Evolutionary conservation across 495 filamentous ascomycete genomes (phyloP).

Genomic region (Trichoderma asperelloides): DNA sequence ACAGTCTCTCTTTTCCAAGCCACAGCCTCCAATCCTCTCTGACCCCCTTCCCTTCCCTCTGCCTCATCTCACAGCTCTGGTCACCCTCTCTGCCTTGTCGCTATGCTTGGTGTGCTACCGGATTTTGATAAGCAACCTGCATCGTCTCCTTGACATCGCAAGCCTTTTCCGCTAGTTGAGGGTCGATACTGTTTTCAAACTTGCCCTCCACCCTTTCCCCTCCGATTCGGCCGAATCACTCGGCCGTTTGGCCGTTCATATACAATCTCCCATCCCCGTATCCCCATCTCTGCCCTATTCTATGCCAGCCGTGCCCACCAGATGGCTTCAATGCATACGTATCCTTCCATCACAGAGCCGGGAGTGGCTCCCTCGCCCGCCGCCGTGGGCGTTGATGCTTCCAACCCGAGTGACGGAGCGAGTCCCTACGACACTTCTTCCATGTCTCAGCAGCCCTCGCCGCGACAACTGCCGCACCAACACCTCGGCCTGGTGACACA

Average conservation of each 20-base stretch:
- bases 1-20: background rate
- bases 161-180: background rate
- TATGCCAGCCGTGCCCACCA: background rate
- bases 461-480: constrained; percentile 1
- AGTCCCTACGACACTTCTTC: constrained; percentile 6
- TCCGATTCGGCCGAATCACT: constrained; percentile 3
- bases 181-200: background rate
- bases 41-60: background rate
- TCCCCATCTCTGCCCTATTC: background rate
- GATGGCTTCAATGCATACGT: constrained; percentile 6
- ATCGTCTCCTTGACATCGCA: constrained; percentile 3
- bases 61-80: background rate
- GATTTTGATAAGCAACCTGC: background rate
- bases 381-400: background rate
- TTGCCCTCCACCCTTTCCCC: background rate
- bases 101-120: background rate
- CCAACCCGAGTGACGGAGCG: constrained; percentile 1
- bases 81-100: background rate
- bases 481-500: background rate
- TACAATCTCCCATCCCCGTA: background rate
- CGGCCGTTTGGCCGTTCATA: background rate
- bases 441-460: background rate
- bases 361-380: background rate
- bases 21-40: background rate
- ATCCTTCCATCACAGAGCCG: background rate